Evolutionary conservation across 1,139 yeast species (phyloP).

Genomic region (Scheffersomyces titani): DNA sequence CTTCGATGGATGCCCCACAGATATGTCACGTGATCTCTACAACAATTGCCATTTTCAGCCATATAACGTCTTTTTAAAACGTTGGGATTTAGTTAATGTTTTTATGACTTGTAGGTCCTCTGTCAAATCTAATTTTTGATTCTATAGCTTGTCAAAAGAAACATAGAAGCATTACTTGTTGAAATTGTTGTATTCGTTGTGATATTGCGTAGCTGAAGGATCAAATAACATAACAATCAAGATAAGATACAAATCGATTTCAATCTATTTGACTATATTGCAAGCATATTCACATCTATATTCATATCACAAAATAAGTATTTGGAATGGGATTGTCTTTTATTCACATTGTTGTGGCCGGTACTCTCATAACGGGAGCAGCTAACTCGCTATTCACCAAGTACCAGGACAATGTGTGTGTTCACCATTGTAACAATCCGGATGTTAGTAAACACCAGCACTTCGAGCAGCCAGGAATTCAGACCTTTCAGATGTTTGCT

Average conservation of each 20-base stretch:
- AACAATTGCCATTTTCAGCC: neutral
- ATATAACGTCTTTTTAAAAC: neutral
- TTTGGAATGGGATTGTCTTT: neutral
- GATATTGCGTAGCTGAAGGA: neutral
- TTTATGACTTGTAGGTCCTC: neutral
- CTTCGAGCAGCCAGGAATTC: conserved; percentile 80
- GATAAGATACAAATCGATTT: neutral
- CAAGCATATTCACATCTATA: neutral
- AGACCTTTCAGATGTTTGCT: conserved; percentile 78
- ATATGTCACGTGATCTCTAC: neutral
- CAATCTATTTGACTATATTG: neutral
- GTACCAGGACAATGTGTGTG: conserved; percentile 77
- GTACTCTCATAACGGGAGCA: conserved; percentile 69
- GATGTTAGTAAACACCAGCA: conserved; percentile 36
- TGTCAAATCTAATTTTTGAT: neutral
- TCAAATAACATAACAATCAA: neutral
- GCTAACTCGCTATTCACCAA: conserved; percentile 75
- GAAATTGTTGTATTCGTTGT: neutral
- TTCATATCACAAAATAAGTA: neutral
- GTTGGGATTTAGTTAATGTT: neutral
- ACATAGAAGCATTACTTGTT: neutral
- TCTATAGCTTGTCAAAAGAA: neutral
- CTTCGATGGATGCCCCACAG: neutral
- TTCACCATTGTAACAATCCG: conserved; percentile 53
- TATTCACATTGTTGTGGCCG: conserved; percentile 18